Base-by-base conservation (phyloP, 2,329 filamentous ascomycete genomes). In the Amylocarpus encephaloides region DNA sequence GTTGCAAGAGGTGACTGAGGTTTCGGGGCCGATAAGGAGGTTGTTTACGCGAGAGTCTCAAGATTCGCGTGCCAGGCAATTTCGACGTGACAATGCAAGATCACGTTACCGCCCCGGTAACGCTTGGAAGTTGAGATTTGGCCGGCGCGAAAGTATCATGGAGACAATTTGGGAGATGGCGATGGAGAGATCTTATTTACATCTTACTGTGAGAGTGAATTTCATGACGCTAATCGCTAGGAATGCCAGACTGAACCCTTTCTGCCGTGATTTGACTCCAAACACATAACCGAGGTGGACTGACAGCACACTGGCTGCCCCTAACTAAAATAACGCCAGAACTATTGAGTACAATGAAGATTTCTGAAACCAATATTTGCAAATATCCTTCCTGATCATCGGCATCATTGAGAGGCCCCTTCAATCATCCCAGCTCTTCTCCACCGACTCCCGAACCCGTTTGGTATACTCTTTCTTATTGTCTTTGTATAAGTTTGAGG, bases 371-470 rank as follows among this genome's bases (percentile, higher is more conserved):
- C 4, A 4, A 26, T 26, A 26, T 26, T 26, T 44, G 22, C 19
- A 34, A 5, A 53, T 13, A 29, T 49, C 15, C 22, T 45, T 15
- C n/a, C 32, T 19, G 22, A 7, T 26, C 22, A 26, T 26, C 7
- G 22, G n/a, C 19, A 4, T 16, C 19, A 18, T 38, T 40, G 19
- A 22, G 13, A 34, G 15, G 16, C 18, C 41, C 22, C 12, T 36
- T 64, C 68, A 95, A 64, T 96, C 92, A 57, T 97, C 93, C 93
- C 93, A 98, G 73, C 92, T 97, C 80, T 96, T 97, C 76, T 98
- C 93, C 13, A 98, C 93, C 0, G 92, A 96, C 74, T 97, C 93
- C 43, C 90, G 78, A 39, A 98, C 93, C 15, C 91, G 78, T 75
- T 98, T 98, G 22, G 85, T 88, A 66, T 98, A 98, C 66, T 98